Base-by-base conservation (phyloP, 2,329 filamentous ascomycete genomes). In the Pseudocercospora musae region DNA sequence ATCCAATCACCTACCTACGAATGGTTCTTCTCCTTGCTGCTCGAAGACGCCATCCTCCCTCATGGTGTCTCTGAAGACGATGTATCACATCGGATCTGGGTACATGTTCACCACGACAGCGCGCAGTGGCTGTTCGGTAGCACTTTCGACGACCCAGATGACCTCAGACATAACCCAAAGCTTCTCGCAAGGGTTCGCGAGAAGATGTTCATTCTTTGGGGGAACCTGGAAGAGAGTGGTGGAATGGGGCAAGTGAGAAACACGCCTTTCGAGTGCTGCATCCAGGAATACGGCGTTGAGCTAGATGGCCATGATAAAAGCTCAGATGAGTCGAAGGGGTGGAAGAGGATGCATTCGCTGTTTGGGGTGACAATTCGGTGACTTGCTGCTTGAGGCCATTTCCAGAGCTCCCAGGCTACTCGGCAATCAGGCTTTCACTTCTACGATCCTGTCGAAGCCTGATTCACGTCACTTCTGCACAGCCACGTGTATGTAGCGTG, bases 121-220 rank as follows among this genome's bases (percentile, higher is more conserved):
- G 87, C 82, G 1, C 82, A 85, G 65, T 81, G 78, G 70, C 75
- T 90, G 13, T 76, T 89, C 9, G 75, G 80, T 42, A 76, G 85
- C 62, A 77, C 79, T 52, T 73, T 86, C 60, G 77, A 84, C 68
- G 82, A 88, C 46, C 74, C 74, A 6, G 77, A 86, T 81, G 87
- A 79, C 74, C 81, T 96, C 33, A 82, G 81, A 20, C 72, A 75
- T n/a, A 78, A 89, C 49, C 69, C 75, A 2, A 57, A 74, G 0
- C 71, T 77, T 1, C 77, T 95, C 0, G 73, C 70, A 2, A 65
- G 74, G 6, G 77, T 97, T 4, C 84, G 85, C 56, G 85, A 96
- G 68, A 87, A 84, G 68, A 80, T 97, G 59, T 94, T 89, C 72
- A 78, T 86, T 37, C 80, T 97, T 1, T 98, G 94, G 93, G 94